These are phyloP conservation scores for Conticribra guillardii DNA, from an alignment of 108 stramenopile genomes.

Conservation along the genomic window DNA sequence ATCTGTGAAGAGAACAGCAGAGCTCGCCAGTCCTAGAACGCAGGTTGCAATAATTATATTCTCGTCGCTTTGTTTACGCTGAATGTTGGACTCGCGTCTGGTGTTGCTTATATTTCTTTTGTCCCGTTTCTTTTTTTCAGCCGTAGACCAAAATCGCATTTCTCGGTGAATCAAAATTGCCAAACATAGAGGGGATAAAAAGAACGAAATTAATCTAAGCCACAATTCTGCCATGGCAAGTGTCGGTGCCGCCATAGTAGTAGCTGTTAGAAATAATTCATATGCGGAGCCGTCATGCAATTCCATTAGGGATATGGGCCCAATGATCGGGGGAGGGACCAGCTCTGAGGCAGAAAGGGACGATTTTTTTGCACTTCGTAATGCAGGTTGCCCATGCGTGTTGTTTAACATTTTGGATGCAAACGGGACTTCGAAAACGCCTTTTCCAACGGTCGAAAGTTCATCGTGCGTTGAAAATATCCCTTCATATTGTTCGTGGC, in stretches of 20 bases:
- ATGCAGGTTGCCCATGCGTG: background rate
- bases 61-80: conserved; percentile 5
- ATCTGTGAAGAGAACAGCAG: conserved; percentile 75
- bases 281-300: conserved; percentile 32
- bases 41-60: conserved; percentile 10
- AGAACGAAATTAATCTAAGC: conserved; percentile 68
- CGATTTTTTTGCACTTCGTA: background rate
- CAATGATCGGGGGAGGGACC: conserved; percentile 19
- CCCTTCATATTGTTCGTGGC: background rate
- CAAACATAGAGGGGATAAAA: conserved; percentile 45
- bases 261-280: conserved; percentile 22
- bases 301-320: conserved; percentile 38
- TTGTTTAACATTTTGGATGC: background rate
- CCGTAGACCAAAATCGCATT: background rate
- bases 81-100: background rate
- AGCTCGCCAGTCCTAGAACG: conserved; percentile 55
- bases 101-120: background rate
- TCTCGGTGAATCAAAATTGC: conserved; percentile 19
- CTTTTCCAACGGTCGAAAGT: conserved; percentile 7
- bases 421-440: conserved; percentile 19
- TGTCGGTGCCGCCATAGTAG: conserved; percentile 30
- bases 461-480: too few species aligned
- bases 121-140: background rate
- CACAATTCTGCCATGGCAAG: conserved; percentile 84
- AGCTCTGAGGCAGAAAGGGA: background rate